Conservation (phyloP, 2,329 filamentous ascomycete species). For the Neurospora sp. region DNA sequence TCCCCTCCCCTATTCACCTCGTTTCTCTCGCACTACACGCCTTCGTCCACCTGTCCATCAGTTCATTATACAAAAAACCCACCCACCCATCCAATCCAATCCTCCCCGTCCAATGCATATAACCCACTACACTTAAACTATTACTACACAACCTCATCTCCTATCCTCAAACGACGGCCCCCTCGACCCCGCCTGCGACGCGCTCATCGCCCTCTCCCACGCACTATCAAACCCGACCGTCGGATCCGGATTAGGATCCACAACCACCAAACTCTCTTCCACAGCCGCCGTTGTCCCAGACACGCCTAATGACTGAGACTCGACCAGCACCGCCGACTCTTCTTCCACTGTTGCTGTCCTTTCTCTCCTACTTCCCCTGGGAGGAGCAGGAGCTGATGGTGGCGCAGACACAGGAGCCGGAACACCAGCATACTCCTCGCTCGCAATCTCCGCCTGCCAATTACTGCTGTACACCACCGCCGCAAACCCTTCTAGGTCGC, state of each 20-base stretch:
- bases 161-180: background rate
- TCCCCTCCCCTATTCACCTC: background rate
- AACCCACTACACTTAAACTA: background rate
- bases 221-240: constrained; percentile 52
- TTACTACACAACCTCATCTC: background rate
- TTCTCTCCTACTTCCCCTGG: constrained; percentile 3
- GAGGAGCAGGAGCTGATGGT: background rate
- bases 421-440: constrained; percentile 34
- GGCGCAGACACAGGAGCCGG: constrained; percentile 7
- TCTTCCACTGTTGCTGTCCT: background rate
- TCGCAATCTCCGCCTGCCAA: constrained; percentile 55
- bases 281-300: constrained; percentile 18
- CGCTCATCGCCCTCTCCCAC: constrained; percentile 51
- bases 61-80: background rate
- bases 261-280: constrained; percentile 44
- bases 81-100: background rate
- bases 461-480: constrained; percentile 84
- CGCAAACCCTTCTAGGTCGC: constrained; percentile 72
- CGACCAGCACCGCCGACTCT: constrained; percentile 9
- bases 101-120: background rate
- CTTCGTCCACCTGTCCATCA: background rate
- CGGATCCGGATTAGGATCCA: constrained; percentile 37
- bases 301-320: constrained; percentile 1
- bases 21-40: background rate
- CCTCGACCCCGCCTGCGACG: background rate